Base-by-base conservation (phyloP, 192 early-diverging fungal genomes). In the Dispira parvispora region DNA sequence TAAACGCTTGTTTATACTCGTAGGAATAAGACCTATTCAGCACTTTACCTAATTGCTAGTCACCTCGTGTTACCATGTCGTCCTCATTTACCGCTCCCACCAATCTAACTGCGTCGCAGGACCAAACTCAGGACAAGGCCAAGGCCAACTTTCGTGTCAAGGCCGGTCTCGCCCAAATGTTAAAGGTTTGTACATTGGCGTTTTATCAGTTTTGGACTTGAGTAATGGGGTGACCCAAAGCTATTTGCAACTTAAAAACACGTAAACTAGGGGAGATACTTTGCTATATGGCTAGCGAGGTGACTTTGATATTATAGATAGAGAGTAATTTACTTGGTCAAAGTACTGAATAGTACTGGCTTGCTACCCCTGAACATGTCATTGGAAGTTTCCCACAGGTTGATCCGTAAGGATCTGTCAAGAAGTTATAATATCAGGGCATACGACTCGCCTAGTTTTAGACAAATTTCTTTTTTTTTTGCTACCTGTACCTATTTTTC, bases 131-230 rank as follows among this genome's bases (percentile, higher is more conserved):
- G 32, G 64, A 44, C 16, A 46, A 50, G 13, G 14, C 45, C 56
- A 69, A n/a, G 52, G 60, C 27, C 18, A 65, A 80, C 20, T 94
- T 92, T 78, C 82, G 80, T 62, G 84, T 94, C 75, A 96, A 98
- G 82, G 84, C 90, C 58, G 93, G 93, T 56, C 84, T 98, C 61
- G 95, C 95, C 25, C 92, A 96, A 82, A 93, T 90, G 86, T 82
- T 98, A 70, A 98, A 96, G 86, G 90, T 89, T 73, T 46, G 58
- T 10, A 52, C 57, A 28, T 5, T 27, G 57, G 18, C 18, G 52
- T 53, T 57, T n/a, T n/a, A n/a, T n/a, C n/a, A n/a, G n/a, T n/a
- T n/a, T n/a, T n/a, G n/a, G n/a, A n/a, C n/a, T n/a, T n/a, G n/a
- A n/a, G n/a, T n/a, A n/a, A n/a, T n/a, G n/a, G n/a, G n/a, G 25